Percentiles rank a stretch among this genome's conserved stretches.
These are phyloP conservation scores for Solanum pinnatisectum DNA, from an alignment of 257 asterid genomes.

Conservation along the genomic window DNA sequence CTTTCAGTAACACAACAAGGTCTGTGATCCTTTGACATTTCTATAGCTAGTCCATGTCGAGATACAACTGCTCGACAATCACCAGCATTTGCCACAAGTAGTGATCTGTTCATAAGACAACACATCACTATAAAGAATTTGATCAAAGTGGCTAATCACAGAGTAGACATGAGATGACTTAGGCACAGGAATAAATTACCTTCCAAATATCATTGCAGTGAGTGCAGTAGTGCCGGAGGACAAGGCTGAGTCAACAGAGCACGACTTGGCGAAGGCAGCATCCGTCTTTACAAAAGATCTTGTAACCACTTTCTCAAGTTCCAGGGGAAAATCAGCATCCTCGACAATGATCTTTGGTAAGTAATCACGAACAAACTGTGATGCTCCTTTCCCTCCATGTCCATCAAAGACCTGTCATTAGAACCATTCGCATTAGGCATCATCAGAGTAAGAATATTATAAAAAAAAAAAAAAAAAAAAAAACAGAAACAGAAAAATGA, in stretches of 20 bases:
- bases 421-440: conserved; percentile 9
- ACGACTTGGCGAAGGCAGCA: conserved; percentile 65
- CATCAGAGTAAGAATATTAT: not conserved
- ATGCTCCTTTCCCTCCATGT: conserved; percentile 86
- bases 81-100: conserved; percentile 92
- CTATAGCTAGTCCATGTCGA: conserved; percentile 61
- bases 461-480: too few relatives aligned
- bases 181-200: conserved; percentile 24
- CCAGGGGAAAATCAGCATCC: conserved; percentile 74
- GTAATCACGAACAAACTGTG: conserved; percentile 82
- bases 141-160: not conserved
- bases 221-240: conserved; percentile 93
- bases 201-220: conserved; percentile 84
- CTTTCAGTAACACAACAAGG: conserved; percentile 58
- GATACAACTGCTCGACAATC: conserved; percentile 89
- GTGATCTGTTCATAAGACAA: conserved; percentile 37
- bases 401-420: conserved; percentile 83
- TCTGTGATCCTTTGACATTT: conserved; percentile 83
- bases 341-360: conserved; percentile 74
- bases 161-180: not conserved
- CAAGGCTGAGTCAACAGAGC: conserved; percentile 50
- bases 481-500: not conserved
- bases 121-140: not conserved
- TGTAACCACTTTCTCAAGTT: conserved; percentile 74
- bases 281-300: conserved; percentile 73